Percentiles rank a stretch among this genome's conserved stretches.
phyloP scores from a whole-genome alignment of 805 yeast genomes.

The Peterozyma xylosa region DNA sequence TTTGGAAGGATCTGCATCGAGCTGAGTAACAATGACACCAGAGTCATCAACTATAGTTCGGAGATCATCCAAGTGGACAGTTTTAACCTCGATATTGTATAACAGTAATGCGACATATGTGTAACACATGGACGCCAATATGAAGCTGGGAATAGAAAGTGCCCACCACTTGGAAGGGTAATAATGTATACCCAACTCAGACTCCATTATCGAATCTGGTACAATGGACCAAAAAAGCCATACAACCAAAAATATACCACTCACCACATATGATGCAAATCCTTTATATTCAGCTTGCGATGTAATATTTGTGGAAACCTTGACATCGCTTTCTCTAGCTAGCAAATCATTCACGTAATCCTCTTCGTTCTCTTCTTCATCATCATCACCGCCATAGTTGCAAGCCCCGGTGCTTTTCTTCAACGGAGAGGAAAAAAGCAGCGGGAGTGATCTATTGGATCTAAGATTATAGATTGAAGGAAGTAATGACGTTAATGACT shows the following conservation, averaged over 20 bases:
- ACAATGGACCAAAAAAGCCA: constrained; percentile 71
- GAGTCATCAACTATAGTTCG: constrained; percentile 67
- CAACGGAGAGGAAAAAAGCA: constrained; percentile 7
- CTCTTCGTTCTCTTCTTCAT: constrained; percentile 4
- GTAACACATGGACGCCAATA: constrained; percentile 65
- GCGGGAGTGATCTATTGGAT: constrained; percentile 14
- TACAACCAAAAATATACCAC: constrained; percentile 43
- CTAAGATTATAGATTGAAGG: constrained; percentile 21
- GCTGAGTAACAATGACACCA: constrained; percentile 23
- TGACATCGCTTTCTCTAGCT: constrained; percentile 62
- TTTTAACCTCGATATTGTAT: constrained; percentile 71
- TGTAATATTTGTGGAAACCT: constrained; percentile 44
- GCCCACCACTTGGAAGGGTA: constrained; percentile 95
- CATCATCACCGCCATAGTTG: constrained; percentile 13
- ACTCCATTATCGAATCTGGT: constrained; percentile 48
- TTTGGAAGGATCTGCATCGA: not conserved
- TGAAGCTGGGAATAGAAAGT: constrained; percentile 62
- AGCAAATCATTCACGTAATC: constrained; percentile 36
- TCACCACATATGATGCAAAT: constrained; percentile 70
- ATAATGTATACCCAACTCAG: constrained; percentile 49
- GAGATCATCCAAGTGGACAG: constrained; percentile 49
- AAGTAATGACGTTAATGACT: constrained; percentile 21
- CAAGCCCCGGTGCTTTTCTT: not conserved
- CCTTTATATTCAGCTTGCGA: constrained; percentile 79
- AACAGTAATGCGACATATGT: constrained; percentile 62